Evolutionary conservation across 2,329 filamentous ascomycete species (phyloP), one percentile per base, ranked within the genome.

Genomic region (Alternaria incomplexa): DNA sequence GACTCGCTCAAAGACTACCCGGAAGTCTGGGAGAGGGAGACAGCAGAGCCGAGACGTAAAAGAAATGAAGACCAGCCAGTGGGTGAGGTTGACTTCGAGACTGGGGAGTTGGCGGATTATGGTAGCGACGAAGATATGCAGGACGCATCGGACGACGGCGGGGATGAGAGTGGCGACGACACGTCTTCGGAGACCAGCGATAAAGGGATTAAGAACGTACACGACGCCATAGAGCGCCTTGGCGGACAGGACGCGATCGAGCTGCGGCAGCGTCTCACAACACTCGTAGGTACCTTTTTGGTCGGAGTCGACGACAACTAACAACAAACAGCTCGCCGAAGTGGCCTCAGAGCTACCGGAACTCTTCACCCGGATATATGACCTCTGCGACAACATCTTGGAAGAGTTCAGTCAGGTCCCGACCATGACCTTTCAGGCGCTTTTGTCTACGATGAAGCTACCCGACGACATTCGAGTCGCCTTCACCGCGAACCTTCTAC

Each of bases 21-120:
- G 3, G 89, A 92, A 72, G 81, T 94, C 5, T 95, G 91, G 80
- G 83, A 85, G 22, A 87, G 87, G 56, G 92, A 94, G 78, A 87
- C 86, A 2, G 84, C 80, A 62, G 82, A 81, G 66, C 78, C 71
- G 52, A 83, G 80, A 65, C 82, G 71, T 48, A 81, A 80, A 56
- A 73, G 78, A 62, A 87, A 88, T 69, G 80, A 86, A 20, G 87
- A 87, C 66, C 78, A 83, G 10, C 70, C 90, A 60, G 76, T 90
- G 7, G 86, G 89, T 13, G 87, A 89, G 26, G 84, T 86, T 45
- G 82, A 88, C 56, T 88, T 86, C 58, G 73, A 74, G 47, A 70
- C 61, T 17, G 88, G 85, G 12, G 86, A 89, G 65, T 90, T 90
- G 69, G 82, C 78, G 60, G 87, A 88, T 62, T 87, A 89, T 23